Evolutionary conservation across 1,139 yeast species (phyloP).

Genomic region (Candida sp.): DNA sequence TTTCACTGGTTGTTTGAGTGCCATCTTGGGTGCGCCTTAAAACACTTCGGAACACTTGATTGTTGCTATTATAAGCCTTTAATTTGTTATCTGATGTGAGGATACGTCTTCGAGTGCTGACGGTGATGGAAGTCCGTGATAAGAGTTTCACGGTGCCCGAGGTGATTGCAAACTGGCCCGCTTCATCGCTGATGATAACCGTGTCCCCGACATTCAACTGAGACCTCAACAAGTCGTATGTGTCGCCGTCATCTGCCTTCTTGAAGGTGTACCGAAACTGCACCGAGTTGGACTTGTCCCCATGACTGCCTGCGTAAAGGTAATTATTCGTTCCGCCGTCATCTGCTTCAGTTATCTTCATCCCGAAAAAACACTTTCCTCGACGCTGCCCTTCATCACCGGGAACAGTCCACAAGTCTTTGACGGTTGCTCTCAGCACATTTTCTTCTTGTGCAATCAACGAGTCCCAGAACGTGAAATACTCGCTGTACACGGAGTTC

Average conservation of each 20-base stretch:
- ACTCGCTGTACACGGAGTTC: conserved; percentile 45
- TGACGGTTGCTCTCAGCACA: conserved; percentile 52
- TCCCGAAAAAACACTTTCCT: conserved; percentile 44
- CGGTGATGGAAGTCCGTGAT: conserved; percentile 34
- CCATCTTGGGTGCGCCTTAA: conserved; percentile 23
- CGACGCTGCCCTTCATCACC: conserved; percentile 62
- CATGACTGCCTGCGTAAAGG: conserved; percentile 8
- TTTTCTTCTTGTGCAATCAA: conserved; percentile 79
- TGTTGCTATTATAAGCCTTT: conserved; percentile 44
- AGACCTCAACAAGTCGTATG: conserved; percentile 21
- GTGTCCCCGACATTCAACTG: conserved; percentile 58
- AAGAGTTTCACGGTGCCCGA: conserved; percentile 60
- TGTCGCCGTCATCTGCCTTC: background rate
- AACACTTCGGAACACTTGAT: conserved; percentile 57
- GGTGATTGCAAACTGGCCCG: conserved; percentile 77
- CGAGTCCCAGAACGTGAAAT: conserved; percentile 74
- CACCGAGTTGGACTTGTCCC: conserved; percentile 18
- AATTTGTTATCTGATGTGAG: conserved; percentile 45
- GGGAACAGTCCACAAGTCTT: conserved; percentile 72
- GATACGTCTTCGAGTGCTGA: conserved; percentile 57
- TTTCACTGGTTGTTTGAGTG: conserved; percentile 2
- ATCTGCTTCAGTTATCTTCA: conserved; percentile 49
- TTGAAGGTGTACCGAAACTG: conserved; percentile 52
- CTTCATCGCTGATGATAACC: conserved; percentile 78
- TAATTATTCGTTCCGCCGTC: conserved; percentile 16